Base-by-base conservation (phyloP, 495 filamentous ascomycete species). In the Polyplosphaeria fusca region DNA sequence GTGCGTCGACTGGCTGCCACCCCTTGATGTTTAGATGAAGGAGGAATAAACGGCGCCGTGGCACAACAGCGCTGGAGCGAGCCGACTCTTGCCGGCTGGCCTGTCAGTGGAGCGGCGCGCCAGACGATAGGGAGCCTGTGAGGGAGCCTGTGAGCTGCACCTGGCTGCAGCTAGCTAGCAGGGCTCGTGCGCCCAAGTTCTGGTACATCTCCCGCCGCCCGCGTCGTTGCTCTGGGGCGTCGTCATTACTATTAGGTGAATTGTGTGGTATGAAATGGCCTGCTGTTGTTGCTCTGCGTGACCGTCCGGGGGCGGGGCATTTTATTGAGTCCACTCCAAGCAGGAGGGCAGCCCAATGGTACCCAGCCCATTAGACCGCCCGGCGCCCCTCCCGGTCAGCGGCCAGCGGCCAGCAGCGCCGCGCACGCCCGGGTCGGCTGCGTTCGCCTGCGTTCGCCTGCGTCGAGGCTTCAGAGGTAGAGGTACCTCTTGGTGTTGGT, bases 11-110 rank as follows among this genome's bases (percentile, higher is more conserved):
- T n/a, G n/a, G n/a, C n/a, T n/a, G n/a, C n/a, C n/a, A n/a, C n/a
- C n/a, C n/a, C n/a, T n/a, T n/a, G n/a, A n/a, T 39, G 52, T 48
- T 44, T 57, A 49, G 43, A 57, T 57, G 53, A 57, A 48, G 28
- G n/a, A n/a, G n/a, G 44, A n/a, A 48, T 40, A 49, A 57, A 20
- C 20, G 47, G n/a, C 46, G 44, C 19, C 18, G 43, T 46, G 5
- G 43, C 43, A 46, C 43, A 23, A 18, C 43, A 27, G 43, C 5
- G 12, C n/a, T n/a, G n/a, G n/a, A n/a, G n/a, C n/a, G 22, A 46
- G 39, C 39, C 39, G 25, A 2, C 28, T 41, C 19, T 50, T 58
- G 23, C 46, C 39, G 54, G 44, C 54, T 41, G 35, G 52, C 43
- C 52, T 56, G 52, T 42, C 42, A 48, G 23, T 27, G 13, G 20